Evolutionary conservation across 148 eudicot species (phyloP).

Genomic region (Rhododendron mucronatum): DNA sequence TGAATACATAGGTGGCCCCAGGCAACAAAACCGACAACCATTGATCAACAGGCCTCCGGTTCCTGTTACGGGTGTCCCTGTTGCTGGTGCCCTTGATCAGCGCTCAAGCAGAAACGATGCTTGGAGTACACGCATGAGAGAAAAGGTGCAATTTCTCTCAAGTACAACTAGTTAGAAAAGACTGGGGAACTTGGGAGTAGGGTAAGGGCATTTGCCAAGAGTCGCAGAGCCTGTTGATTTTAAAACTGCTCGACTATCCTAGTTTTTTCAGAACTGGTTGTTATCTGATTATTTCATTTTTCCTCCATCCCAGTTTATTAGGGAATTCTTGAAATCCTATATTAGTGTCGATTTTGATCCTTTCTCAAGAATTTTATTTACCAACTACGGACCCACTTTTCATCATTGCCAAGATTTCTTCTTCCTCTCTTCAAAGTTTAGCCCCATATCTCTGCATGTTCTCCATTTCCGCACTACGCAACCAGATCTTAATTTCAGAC

Average conservation of each 20-base stretch:
- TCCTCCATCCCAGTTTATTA: neutral
- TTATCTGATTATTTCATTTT: neutral
- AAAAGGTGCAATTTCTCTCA: constrained; percentile 47
- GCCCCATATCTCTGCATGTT: neutral
- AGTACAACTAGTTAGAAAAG: neutral
- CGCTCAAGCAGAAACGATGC: constrained; percentile 88
- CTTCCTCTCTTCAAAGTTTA: neutral
- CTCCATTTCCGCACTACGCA: no score
- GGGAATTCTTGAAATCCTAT: neutral
- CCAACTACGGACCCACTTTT: neutral
- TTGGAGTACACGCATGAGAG: constrained; percentile 99
- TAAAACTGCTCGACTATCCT: neutral
- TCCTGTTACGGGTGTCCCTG: constrained; percentile 72
- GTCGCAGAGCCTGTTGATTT: neutral
- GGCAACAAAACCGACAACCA: constrained; percentile 84
- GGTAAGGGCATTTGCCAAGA: neutral
- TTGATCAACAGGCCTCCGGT: constrained; percentile 59
- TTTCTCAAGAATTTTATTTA: neutral
- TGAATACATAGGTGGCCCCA: constrained; percentile 67
- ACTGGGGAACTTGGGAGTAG: neutral
- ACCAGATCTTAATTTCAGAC: neutral
- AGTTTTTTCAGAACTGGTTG: neutral
- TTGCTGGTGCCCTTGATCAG: constrained; percentile 59
- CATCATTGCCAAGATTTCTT: neutral
- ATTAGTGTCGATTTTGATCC: neutral